These are phyloP conservation scores for Sphagnum magellanicum DNA, from an alignment of 228 moss, liverwort and hornwort species.

Conservation along the genomic window DNA sequence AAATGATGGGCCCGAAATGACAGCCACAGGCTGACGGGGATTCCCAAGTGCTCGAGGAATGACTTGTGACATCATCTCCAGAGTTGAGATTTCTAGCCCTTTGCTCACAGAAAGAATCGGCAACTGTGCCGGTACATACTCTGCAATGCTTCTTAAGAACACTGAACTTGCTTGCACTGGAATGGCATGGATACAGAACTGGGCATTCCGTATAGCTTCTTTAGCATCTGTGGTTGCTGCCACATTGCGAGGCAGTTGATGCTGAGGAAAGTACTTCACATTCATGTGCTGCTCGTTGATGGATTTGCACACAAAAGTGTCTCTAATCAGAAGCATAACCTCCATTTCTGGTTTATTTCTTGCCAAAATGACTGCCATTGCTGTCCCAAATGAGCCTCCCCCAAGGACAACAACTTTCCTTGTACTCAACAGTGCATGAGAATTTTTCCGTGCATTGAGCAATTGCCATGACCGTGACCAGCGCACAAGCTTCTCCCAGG, in stretches of 20 bases:
- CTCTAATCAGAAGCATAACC: conserved; percentile 70
- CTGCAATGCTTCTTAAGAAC: conserved; percentile 61
- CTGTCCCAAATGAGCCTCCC: conserved; percentile 91
- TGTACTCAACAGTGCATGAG: conserved; percentile 62
- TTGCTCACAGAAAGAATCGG: conserved; percentile 86
- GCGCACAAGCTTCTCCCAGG: conserved; percentile 96
- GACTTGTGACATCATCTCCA: conserved; percentile 98
- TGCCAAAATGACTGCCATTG: conserved; percentile 86
- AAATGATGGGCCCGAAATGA: conserved; percentile 87
- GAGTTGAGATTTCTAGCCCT: conserved; percentile 76
- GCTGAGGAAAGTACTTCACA: conserved; percentile 70
- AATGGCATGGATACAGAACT: conserved; percentile 83
- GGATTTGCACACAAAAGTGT: conserved; percentile 48
- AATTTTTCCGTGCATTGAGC: conserved; percentile 57
- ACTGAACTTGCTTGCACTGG: conserved; percentile 78
- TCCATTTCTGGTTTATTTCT: conserved; percentile 83
- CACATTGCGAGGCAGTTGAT: conserved; percentile 69
- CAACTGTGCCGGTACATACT: conserved; percentile 63
- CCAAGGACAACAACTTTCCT: conserved; percentile 85
- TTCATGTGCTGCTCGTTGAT: conserved; percentile 78
- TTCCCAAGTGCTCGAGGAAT: conserved; percentile 86
- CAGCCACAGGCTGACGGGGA: conserved; percentile 76
- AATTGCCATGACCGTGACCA: conserved; percentile 91
- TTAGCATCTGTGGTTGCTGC: conserved; percentile 74
- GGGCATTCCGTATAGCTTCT: conserved; percentile 63